Base-by-base conservation (phyloP, 2,329 filamentous ascomycete species). In the Xylariomycetidae sp. region DNA sequence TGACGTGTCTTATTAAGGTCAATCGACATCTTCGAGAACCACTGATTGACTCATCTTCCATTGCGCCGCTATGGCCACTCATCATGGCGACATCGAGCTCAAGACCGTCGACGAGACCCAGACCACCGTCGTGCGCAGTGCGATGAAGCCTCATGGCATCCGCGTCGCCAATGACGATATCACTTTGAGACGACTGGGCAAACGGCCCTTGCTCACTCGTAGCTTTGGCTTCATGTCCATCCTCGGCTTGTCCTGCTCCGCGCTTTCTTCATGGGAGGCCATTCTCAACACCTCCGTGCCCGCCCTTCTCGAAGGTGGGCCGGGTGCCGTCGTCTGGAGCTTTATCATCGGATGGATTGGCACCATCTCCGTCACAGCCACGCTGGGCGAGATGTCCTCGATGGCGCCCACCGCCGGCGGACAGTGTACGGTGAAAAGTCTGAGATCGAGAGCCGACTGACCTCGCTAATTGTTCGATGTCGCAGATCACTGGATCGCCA, bases 301-400 rank as follows among this genome's bases (percentile, higher is more conserved):
- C 23, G 58, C 57, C 6, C 56, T 68, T 14, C 43, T 55, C n/a
- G 73, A 74, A 42, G 72, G 72, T 6, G 73, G 72, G 11, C 65
- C 67, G 2, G 70, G 65, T 3, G 72, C 71, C 16, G 57, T 74
- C 9, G 64, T 77, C 25, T 77, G 70, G 59, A 62, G 69, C 4
- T 74, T 66, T 34, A 38, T 74, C 3, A 50, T 70, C 22, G 63
- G 62, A 9, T 70, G 68, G 63, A 46, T 64, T 19, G 70, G 69
- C 4, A 66, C 61, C 41, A 47, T 67, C 18, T 61, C 62, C 20
- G 59, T 69, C 16, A 68, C 67, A 33, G 31, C 38, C 5, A 31
- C 39, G 8, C 29, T 50, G 31, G 47, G 36, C 5, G 48, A 49
- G 13, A 11, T 49, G n/a, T 41, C 42, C 10, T 50, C 48, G 2